Evolutionary conservation across 495 filamentous ascomycete genomes (phyloP), one percentile per base, ranked within the genome.

Genomic region (Polyplosphaeria fusca): DNA sequence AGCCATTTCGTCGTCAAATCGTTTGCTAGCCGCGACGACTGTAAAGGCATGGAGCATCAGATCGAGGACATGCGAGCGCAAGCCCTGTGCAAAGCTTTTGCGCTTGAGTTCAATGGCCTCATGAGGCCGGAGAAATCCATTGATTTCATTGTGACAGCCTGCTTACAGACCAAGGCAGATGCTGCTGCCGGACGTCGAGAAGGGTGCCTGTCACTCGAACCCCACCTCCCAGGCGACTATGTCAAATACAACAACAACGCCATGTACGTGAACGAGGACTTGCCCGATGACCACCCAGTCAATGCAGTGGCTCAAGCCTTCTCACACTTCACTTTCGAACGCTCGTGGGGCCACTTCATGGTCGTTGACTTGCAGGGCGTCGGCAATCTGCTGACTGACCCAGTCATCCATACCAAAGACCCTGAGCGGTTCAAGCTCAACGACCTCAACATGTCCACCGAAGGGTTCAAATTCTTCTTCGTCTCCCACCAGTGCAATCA

Each of bases 321-420:
- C 43, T 73, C 69, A 0, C 73, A 75, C 42, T 75, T 74, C 25
- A 71, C 73, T 25, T 74, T 72, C 41, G 73, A 75, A 63, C 68
- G 72, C n/a, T 75, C 73, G 3, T 26, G 39, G 18, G 73, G 73
- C 18, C 39, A 32, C 38, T 65, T 74, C 5, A 47, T 74, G 13
- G 64, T 74, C 2, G 45, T 16, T 18, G 71, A 74, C 46, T 37
- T 73, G 7, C 71, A 73, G 52, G 70, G 71, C 5, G 70, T 71
- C 0, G 69, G 69, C 20, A 11, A 47, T 7, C 18, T 60, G n/a
- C 47, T 73, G 16, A 74, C 71, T 12, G 71, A 74, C 43, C 71
- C 71, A 9, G 67, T 60, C 4, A 58, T 74, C 22, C 71, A 73
- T 25, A 70, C 70, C 4, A 13, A 26, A 5, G 67, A 71, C 32